phyloP scores from a whole-genome alignment of 2,329 filamentous ascomycete species.

The Trichoderma gracile region DNA sequence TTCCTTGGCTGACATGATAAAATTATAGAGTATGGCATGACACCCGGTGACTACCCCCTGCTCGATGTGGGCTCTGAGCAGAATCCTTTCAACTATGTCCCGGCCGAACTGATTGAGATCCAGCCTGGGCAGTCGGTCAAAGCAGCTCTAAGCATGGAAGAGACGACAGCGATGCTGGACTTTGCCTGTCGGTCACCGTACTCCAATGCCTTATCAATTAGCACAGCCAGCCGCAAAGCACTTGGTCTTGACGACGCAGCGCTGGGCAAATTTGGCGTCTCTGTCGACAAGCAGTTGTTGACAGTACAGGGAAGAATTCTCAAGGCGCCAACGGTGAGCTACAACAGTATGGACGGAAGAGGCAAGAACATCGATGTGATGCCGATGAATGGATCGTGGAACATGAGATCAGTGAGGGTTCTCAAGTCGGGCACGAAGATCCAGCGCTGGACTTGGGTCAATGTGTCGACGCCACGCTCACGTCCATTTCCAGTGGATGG shows the following conservation, averaged over 20 bases:
- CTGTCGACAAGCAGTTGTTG: slow-evolving; percentile 61
- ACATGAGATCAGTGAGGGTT: slow-evolving; percentile 62
- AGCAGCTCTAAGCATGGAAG: slow-evolving; percentile 57
- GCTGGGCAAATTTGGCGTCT: slow-evolving; percentile 62
- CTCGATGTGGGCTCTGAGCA: slow-evolving; percentile 63
- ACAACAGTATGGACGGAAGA: slow-evolving; percentile 43
- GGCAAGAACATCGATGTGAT: slow-evolving; percentile 31
- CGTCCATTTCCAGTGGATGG: slow-evolving; percentile 25
- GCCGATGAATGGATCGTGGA: slow-evolving; percentile 65
- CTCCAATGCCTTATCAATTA: slow-evolving; percentile 67
- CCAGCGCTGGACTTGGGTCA: slow-evolving; percentile 53
- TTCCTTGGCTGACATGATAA: slow-evolving; percentile 5
- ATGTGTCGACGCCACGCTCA: slow-evolving; percentile 35
- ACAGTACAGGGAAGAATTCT: slow-evolving; percentile 74
- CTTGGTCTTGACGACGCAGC: slow-evolving; percentile 57
- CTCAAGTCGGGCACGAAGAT: slow-evolving; percentile 50
- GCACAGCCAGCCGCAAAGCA: slow-evolving; percentile 54
- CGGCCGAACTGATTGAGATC: slow-evolving; percentile 65
- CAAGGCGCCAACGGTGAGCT: slow-evolving; percentile 59
- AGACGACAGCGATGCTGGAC: slow-evolving; percentile 68
- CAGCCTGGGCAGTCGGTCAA: slow-evolving; percentile 64
- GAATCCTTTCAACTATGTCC: slow-evolving; percentile 62
- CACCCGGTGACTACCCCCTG: slow-evolving; percentile 52
- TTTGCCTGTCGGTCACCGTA: slow-evolving; percentile 70
- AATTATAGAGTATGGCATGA: slow-evolving; percentile 40